Evolutionary conservation across 2,329 filamentous ascomycete species (phyloP), one percentile per base, ranked within the genome.

Genomic region (Sclerotinia trifoliorum): DNA sequence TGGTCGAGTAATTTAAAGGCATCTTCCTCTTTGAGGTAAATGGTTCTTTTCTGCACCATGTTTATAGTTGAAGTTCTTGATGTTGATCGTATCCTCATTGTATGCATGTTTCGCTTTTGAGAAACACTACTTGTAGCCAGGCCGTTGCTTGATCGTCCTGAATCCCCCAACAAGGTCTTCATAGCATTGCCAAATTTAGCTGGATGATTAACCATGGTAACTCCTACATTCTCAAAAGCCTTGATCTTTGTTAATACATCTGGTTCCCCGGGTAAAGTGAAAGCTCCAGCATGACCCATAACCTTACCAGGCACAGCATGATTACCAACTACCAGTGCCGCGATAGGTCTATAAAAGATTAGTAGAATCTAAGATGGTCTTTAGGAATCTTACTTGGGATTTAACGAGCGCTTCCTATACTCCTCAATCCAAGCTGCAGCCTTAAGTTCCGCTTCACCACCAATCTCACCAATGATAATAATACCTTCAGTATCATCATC

Each of bases 201-300:
- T 0, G 91, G 91, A 75, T 94, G 91, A 69, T 91, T 86, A 3
- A 93, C 88, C 78, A 94, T 87, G 0, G 84, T 85, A 0, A 86
- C 90, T 2, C 90, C 90, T 17, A 85, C 90, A 67, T 83, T 80
- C 75, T 88, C 80, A n/a, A 94, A 81, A 1, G 86, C 84, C 54
- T 83, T 83, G 69, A 90, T 86, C 78, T 94, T 94, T n/a, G 83
- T 82, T 51, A 82, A 79, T 0, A 88, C 86, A 69, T 83, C 83
- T 4, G 87, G 85, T 75, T 94, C 90, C 26, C 88, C 89, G 8
- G 87, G 83, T 1, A 87, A 83, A 65, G 83, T 82, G 81, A 91
- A 92, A 19, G 91, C 91, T 55, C 91, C 91, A 13, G 91, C 90
- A 77, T 94, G 91, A 13, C 91, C 91, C 90, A 94, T 93, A 55